These are phyloP conservation scores for Mycena vitilis DNA, from an alignment of 768 basidiomycete genomes.

Conservation along the genomic window DNA sequence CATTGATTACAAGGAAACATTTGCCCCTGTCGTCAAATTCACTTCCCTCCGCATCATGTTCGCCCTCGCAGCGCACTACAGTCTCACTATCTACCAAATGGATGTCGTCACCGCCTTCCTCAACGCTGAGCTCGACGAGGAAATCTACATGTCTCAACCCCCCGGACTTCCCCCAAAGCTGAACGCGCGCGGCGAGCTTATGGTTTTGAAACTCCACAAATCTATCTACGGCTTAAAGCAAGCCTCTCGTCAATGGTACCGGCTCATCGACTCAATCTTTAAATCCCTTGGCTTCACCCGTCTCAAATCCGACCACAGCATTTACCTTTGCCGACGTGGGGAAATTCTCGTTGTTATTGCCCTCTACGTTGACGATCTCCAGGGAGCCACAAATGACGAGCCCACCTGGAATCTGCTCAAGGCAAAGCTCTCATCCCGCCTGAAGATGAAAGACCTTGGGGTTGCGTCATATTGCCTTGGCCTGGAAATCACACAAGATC, in stretches of 20 bases:
- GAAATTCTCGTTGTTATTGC: background rate
- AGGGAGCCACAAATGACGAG: background rate
- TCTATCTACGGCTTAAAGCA: background rate
- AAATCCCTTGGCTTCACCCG: conserved; percentile 4
- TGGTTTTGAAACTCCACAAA: background rate
- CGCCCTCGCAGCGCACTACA: no score
- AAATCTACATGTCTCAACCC: no score
- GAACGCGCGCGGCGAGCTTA: no score
- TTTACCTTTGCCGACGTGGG: background rate
- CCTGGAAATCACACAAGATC: background rate
- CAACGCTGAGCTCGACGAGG: no score
- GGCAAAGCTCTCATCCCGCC: background rate
- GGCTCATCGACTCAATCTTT: background rate
- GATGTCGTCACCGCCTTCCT: no score
- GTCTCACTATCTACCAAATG: no score
- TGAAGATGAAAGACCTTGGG: background rate
- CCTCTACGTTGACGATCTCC: conserved; percentile 1
- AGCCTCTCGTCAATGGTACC: conserved; percentile 6
- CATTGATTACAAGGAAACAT: no score
- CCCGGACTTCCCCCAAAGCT: no score
- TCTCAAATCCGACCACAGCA: background rate
- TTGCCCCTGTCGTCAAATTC: no score
- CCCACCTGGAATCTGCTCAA: background rate
- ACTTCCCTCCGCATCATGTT: no score
- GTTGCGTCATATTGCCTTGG: background rate